Percentiles rank a stretch among this genome's conserved stretches.
Evolutionary conservation across 1,284 basidiomycete species (phyloP).

Genomic region (Sanghuangporus sanghuang): DNA sequence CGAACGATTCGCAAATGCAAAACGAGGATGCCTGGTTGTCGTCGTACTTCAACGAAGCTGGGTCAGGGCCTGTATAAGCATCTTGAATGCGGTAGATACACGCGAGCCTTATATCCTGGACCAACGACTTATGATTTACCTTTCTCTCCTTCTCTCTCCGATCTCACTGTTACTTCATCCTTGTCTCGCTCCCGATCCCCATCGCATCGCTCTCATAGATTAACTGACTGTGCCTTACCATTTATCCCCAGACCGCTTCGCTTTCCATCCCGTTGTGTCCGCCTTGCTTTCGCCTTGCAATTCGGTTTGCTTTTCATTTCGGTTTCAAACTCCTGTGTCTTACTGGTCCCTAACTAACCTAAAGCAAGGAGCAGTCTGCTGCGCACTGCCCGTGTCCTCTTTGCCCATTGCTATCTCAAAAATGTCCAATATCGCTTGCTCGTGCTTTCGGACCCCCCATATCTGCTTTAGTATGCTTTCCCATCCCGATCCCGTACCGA

Average conservation of each 20-base stretch:
- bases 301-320: neutral
- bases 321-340: neutral
- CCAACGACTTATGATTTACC: slow-evolving; percentile 2
- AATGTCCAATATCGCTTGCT: neutral
- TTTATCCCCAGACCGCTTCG: neutral
- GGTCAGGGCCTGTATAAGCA: neutral
- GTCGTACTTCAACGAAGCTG: neutral
- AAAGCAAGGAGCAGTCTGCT: neutral
- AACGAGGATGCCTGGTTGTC: neutral
- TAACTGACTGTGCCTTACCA: neutral
- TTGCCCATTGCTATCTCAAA: neutral
- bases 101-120: neutral
- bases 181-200: neutral
- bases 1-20: neutral
- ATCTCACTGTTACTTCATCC: neutral
- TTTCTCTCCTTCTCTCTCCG: neutral
- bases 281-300: neutral
- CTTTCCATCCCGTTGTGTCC: neutral
- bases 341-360: neutral
- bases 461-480: neutral
- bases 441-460: neutral
- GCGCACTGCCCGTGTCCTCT: neutral
- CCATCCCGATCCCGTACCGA: neutral
- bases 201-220: slow-evolving; percentile 2
- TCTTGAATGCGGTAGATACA: neutral